Base-by-base conservation (phyloP, 768 basidiomycete genomes). In the Termitomyces sp. region DNA sequence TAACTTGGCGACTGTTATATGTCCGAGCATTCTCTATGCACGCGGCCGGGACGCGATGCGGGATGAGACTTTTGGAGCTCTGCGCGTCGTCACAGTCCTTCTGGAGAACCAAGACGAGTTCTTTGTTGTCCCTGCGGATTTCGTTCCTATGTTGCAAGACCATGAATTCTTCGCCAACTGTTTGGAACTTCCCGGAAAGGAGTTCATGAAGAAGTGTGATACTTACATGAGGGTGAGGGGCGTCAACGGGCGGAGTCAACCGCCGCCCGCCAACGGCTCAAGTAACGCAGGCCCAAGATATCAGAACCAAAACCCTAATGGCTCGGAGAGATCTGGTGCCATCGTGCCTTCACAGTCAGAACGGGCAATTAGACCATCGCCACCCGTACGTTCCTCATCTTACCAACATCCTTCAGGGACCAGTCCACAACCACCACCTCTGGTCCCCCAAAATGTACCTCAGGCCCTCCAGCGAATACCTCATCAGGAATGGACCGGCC, bases 21-120 rank as follows among this genome's bases (percentile, higher is more conserved):
- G 90, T 65, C 97, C 97, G n/a, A 98, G 93, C 64, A 98, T 99
- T 59, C 83, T 99, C 38, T 97, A 95, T 69, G 88, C 91, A 40
- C 80, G 88, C 54, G 87, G 88, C 19, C 82, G 85, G 52, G 89
- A 98, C 64, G 87, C 92, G 1, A 83, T 89, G 43, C 83, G 88
- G 54, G 96, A 97, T 69, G 95, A 98, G 68, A 97, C 93, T 60
- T 97, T 98, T 65, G 79, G 82, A 47, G 88, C 88, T 14, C 93
- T 98, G 56, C 82, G 81, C 24, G 94, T 93, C 45, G 82, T 97
- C 42, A 92, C 92, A 24, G 80, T 84, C 49, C 73, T 98, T 43
- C 75, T 99, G 56, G 93, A 97, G 72, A 81, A 88, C 62, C 97
- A 98, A 70, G 97, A 99, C 72, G 88, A 93, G 69, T 92, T 90